Conservation (phyloP, 768 basidiomycete species). For the Amanita pseudoporphyria region DNA sequence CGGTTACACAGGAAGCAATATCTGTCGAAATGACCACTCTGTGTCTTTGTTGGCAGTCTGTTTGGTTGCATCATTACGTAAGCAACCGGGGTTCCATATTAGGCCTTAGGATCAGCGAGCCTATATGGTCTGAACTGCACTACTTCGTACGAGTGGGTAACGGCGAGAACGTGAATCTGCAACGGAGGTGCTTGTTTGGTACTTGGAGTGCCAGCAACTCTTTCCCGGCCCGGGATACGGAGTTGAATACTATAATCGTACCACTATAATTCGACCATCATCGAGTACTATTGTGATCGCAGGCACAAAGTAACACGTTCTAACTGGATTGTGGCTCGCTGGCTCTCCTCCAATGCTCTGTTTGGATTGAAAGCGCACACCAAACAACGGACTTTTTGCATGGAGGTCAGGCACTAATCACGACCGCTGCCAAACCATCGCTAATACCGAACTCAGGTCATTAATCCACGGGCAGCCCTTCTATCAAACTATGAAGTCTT, state of each 20-base stretch:
- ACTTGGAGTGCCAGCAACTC: no score
- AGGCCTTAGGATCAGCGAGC: neutral
- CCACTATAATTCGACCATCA: no score
- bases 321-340: no score
- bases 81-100: conserved; percentile 2
- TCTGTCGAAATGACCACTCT: conserved; percentile 8
- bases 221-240: no score
- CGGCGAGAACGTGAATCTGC: no score
- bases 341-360: no score
- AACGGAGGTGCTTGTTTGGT: no score
- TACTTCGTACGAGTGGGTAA: no score
- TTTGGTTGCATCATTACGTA: conserved; percentile 23
- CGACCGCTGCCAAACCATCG: neutral
- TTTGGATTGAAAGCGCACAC: neutral
- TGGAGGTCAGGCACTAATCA: conserved; percentile 1
- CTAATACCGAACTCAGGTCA: conserved; percentile 31
- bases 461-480: conserved; percentile 67
- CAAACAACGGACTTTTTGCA: neutral
- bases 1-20: conserved; percentile 1
- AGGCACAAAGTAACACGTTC: no score
- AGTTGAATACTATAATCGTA: no score
- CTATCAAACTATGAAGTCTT: conserved; percentile 88
- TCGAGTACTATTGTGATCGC: no score
- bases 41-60: conserved; percentile 32
- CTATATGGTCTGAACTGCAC: neutral